Conservation (phyloP, 257 asterid species). For the Primulina eburnea region DNA sequence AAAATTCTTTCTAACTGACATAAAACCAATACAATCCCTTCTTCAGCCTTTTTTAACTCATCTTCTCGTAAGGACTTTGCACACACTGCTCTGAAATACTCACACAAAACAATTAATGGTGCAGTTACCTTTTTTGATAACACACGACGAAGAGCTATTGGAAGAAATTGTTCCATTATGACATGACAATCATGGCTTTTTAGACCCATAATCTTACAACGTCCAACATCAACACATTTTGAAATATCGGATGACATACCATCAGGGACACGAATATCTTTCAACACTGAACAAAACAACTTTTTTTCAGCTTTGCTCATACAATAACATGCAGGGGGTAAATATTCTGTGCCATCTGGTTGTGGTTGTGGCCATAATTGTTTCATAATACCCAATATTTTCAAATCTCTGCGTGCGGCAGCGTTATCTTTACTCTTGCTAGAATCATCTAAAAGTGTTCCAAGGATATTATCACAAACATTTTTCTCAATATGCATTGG, state of each 20-base stretch:
- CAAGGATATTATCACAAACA: background rate
- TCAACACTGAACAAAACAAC: no score
- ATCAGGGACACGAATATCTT: no score
- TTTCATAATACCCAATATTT: no score
- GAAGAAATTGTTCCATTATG: background rate
- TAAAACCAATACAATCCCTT: background rate
- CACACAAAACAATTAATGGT: background rate
- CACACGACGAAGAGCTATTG: background rate
- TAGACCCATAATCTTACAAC: background rate
- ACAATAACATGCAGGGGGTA: background rate
- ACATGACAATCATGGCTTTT: background rate
- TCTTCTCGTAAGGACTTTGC: background rate
- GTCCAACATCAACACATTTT: background rate
- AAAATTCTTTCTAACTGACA: background rate
- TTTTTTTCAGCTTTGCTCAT: no score
- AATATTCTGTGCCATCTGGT: no score
- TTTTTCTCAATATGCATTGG: no score
- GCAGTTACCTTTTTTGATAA: background rate
- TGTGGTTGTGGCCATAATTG: no score
- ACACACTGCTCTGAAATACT: background rate
- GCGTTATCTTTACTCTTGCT: no score
- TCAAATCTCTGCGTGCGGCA: no score
- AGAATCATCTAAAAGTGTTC: no score
- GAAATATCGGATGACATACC: background rate
- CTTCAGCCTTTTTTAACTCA: background rate